phyloP scores from a whole-genome alignment of 2,329 filamentous ascomycete species.

The Canariomyces notabilis region DNA sequence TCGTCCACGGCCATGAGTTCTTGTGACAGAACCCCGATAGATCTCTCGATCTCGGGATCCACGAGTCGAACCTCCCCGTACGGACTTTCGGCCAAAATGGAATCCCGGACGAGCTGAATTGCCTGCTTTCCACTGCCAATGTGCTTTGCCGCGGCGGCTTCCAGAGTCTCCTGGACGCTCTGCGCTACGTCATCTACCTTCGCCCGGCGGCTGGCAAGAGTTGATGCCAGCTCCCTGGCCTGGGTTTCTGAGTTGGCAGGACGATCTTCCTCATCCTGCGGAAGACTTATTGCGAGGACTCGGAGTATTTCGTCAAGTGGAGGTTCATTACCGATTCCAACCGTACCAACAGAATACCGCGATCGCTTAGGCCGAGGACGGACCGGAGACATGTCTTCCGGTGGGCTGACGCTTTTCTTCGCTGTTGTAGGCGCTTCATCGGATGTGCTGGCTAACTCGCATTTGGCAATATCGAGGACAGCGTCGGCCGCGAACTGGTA shows the following conservation, averaged over 20 bases:
- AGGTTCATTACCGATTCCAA: slow-evolving; percentile 31
- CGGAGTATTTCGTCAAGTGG: slow-evolving; percentile 46
- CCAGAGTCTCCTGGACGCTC: slow-evolving; percentile 48
- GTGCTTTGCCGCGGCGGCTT: slow-evolving; percentile 37
- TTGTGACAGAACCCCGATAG: slow-evolving; percentile 42
- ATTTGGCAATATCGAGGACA: slow-evolving; percentile 39
- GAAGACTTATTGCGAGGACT: slow-evolving; percentile 38
- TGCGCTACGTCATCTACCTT: slow-evolving; percentile 42
- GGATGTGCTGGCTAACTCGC: slow-evolving; percentile 36
- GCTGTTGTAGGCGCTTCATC: slow-evolving; percentile 32
- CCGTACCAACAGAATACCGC: slow-evolving; percentile 34
- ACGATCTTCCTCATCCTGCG: slow-evolving; percentile 12
- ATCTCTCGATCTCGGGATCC: slow-evolving; percentile 49
- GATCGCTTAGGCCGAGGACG: slow-evolving; percentile 25
- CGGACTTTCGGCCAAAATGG: slow-evolving; percentile 48
- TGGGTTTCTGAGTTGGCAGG: slow-evolving; percentile 14
- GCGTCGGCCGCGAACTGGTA: slow-evolving; percentile 38
- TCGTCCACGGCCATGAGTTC: slow-evolving; percentile 40
- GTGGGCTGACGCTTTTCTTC: slow-evolving; percentile 19
- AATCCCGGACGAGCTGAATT: slow-evolving; percentile 46
- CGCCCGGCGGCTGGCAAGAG: slow-evolving; percentile 35
- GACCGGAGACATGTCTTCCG: slow-evolving; percentile 30
- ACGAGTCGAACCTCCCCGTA: slow-evolving; percentile 45
- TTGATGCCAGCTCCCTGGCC: slow-evolving; percentile 26
- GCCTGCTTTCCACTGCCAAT: slow-evolving; percentile 45